Evolutionary conservation across 139 green algal species (phyloP).

Genomic region (Micractinium conductrix): DNA sequence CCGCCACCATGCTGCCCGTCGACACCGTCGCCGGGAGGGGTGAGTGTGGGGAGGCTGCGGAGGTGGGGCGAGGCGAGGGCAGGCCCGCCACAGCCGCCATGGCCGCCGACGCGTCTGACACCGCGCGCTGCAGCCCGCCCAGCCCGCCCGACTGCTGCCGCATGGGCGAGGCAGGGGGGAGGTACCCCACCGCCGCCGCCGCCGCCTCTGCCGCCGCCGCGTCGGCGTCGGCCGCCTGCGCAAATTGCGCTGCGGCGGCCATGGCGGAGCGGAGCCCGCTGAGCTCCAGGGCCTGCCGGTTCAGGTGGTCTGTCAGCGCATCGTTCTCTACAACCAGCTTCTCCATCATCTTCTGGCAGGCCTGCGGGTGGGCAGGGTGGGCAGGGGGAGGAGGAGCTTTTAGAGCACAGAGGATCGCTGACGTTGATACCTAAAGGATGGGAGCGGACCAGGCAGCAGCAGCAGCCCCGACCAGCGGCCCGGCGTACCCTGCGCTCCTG

Average conservation of each 20-base stretch:
- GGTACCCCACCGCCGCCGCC: background rate
- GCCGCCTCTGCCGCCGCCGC: background rate
- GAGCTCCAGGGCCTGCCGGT: conserved; percentile 31
- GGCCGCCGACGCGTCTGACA: background rate
- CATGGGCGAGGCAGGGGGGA: background rate
- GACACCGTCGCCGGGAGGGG: background rate
- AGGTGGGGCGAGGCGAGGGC: background rate
- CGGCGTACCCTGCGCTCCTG: no score
- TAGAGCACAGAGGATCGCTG: no score
- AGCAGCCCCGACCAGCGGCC: background rate
- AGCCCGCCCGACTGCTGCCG: conserved; percentile 7
- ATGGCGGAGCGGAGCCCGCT: background rate
- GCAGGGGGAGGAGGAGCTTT: no score
- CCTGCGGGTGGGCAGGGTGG: no score
- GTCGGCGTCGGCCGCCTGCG: conserved; percentile 5
- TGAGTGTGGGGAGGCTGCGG: background rate
- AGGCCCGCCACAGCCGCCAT: background rate
- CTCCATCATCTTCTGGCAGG: conserved; percentile 32
- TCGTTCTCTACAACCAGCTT: conserved; percentile 47
- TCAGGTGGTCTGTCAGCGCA: conserved; percentile 43
- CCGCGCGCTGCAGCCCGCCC: background rate
- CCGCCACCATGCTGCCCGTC: background rate
- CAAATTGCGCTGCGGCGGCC: conserved; percentile 14
- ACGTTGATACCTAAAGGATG: no score
- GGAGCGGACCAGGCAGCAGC: background rate